Evolutionary conservation across 768 basidiomycete genomes (phyloP).

Genomic region (Dioszegia crocea): DNA sequence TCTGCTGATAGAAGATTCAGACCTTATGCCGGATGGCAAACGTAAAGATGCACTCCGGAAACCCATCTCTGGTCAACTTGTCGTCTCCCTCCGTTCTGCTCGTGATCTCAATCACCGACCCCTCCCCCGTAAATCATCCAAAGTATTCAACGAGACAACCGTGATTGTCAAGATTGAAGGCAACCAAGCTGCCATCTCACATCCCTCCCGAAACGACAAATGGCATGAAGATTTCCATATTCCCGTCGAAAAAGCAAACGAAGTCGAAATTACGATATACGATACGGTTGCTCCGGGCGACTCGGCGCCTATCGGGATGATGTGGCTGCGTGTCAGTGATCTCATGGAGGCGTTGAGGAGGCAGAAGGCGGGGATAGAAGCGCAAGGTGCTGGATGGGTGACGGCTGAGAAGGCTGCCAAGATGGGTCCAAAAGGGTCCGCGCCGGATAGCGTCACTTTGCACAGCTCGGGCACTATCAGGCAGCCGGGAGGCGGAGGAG

Average conservation of each 20-base stretch:
- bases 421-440: constrained; percentile 51
- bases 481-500: constrained; percentile 16
- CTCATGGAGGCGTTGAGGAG: constrained; percentile 86
- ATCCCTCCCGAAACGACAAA: constrained; percentile 86
- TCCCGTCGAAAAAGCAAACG: constrained; percentile 93
- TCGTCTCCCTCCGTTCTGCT: constrained; percentile 80
- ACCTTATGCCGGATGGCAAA: constrained; percentile 67
- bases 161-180: constrained; percentile 96
- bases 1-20: constrained; percentile 45
- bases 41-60: constrained; percentile 94
- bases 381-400: constrained; percentile 72
- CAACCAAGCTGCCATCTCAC: constrained; percentile 82
- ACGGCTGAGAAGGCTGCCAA: constrained; percentile 60
- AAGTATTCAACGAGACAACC: constrained; percentile 74
- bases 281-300: constrained; percentile 77
- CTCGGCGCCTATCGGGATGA: constrained; percentile 82
- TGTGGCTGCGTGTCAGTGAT: constrained; percentile 92
- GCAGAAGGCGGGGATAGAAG: constrained; percentile 85
- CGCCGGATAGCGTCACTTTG: constrained; percentile 36
- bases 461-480: constrained; percentile 36
- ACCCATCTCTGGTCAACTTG: constrained; percentile 85
- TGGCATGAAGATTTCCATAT: constrained; percentile 99
- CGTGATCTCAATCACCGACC: constrained; percentile 94
- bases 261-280: constrained; percentile 92
- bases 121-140: constrained; percentile 71